These are phyloP conservation scores for Byssothecium circinans DNA, from an alignment of 2,329 filamentous ascomycete species.

Conservation along the genomic window DNA sequence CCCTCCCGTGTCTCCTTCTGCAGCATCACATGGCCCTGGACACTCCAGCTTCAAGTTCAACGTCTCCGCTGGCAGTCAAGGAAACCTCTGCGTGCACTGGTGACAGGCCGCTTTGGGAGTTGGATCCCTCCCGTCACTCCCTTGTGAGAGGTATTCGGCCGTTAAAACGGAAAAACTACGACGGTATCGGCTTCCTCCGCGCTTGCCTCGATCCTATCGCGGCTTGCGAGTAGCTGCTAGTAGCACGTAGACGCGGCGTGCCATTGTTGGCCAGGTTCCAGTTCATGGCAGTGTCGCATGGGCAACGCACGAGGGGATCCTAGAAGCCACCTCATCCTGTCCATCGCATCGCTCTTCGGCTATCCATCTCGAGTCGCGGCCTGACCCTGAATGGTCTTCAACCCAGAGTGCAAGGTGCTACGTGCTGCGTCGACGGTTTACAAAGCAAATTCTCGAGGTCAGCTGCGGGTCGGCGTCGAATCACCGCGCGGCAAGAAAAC, in stretches of 20 bases:
- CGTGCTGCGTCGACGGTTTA: not conserved
- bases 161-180: slow-evolving; percentile 4
- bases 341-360: not conserved
- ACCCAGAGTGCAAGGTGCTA: too few relatives aligned
- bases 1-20: too few relatives aligned
- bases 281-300: not conserved
- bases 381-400: too few relatives aligned
- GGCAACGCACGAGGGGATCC: not conserved
- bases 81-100: slow-evolving; percentile 27
- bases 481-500: slow-evolving; percentile 31
- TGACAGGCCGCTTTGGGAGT: slow-evolving; percentile 33
- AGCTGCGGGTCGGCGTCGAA: slow-evolving; percentile 37
- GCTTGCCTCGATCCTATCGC: not conserved
- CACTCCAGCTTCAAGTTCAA: slow-evolving; percentile 5
- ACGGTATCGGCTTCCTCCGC: slow-evolving; percentile 9
- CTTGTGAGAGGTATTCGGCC: too few relatives aligned
- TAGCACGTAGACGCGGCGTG: slow-evolving; percentile 9
- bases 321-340: not conserved
- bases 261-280: slow-evolving; percentile 34
- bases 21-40: too few relatives aligned
- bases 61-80: slow-evolving; percentile 29
- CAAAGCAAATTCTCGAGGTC: slow-evolving; percentile 32
- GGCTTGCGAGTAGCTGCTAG: slow-evolving; percentile 1
- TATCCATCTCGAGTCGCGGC: slow-evolving; percentile 1
- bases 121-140: slow-evolving; percentile 23